phyloP scores from a whole-genome alignment of 129 eudicot genomes.

The Pseudognaphalium luteoalbum region DNA sequence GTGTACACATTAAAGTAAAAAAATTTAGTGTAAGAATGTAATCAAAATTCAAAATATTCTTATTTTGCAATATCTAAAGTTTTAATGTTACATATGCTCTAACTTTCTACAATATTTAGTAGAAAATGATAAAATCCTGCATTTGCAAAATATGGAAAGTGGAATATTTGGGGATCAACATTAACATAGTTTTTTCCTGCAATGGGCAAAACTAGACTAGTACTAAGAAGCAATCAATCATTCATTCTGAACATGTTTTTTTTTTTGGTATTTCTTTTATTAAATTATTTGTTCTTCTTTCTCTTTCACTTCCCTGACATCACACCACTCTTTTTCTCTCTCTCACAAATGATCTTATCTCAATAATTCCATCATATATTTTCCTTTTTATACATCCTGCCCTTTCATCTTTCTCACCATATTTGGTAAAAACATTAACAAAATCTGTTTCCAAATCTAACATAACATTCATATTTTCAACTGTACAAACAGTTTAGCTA shows the following conservation, averaged over 20 bases:
- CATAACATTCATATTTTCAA: slow-evolving; percentile 13
- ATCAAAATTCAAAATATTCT: too few species aligned
- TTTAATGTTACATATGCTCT: too few species aligned
- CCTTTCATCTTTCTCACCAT: slow-evolving; percentile 30
- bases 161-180: slow-evolving; percentile 24
- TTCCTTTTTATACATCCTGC: not conserved
- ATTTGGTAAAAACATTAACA: slow-evolving; percentile 36
- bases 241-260: not conserved
- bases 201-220: slow-evolving; percentile 16
- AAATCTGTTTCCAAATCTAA: slow-evolving; percentile 20
- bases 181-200: slow-evolving; percentile 7
- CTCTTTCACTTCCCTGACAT: slow-evolving; percentile 39
- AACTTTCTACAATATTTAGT: too few species aligned
- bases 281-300: slow-evolving; percentile 18
- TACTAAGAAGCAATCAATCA: slow-evolving; percentile 13
- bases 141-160: not conserved
- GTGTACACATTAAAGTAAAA: too few species aligned
- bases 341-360: slow-evolving; percentile 32
- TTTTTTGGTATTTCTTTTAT: not conserved
- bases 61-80: too few species aligned
- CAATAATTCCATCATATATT: slow-evolving; percentile 23
- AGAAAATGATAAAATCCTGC: too few species aligned
- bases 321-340: slow-evolving; percentile 20
- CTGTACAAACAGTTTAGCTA: not conserved
- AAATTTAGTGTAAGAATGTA: too few species aligned